Percentiles rank a stretch among this genome's conserved stretches.
These are phyloP conservation scores for Chalciporus pseudorubinellus DNA, from an alignment of 768 basidiomycete species.

Conservation along the genomic window DNA sequence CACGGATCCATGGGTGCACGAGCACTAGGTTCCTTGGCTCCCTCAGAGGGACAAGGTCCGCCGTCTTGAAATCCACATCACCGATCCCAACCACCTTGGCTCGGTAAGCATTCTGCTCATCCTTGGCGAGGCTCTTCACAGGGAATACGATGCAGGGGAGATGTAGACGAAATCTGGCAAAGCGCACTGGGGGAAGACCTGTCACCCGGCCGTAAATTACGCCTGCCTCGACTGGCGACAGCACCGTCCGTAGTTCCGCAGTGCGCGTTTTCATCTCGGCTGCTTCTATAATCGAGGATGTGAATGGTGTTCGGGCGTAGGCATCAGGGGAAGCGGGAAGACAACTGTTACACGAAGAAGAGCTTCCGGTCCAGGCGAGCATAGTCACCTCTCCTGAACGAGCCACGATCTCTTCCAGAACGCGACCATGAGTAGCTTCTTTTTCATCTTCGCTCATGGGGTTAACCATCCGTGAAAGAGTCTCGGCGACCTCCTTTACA, in stretches of 20 bases:
- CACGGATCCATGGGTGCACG: constrained; percentile 12
- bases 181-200: not conserved
- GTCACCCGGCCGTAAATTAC: not conserved
- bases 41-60: not conserved
- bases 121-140: constrained; percentile 3
- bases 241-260: not conserved
- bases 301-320: not conserved
- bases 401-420: not conserved
- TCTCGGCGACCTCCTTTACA: not conserved
- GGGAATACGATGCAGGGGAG: constrained; percentile 7
- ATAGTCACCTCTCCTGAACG: not conserved
- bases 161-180: not conserved
- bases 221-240: not conserved
- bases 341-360: not conserved
- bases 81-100: constrained; percentile 6
- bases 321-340: not conserved
- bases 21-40: constrained; percentile 5
- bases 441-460: not conserved
- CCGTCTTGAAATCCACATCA: constrained; percentile 8
- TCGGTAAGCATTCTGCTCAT: not conserved
- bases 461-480: not conserved
- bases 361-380: not conserved
- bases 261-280: not conserved
- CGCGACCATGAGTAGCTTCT: not conserved
- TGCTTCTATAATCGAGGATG: not conserved